phyloP scores from a whole-genome alignment of 495 filamentous ascomycete genomes.

The Mycothermus thermophilus region DNA sequence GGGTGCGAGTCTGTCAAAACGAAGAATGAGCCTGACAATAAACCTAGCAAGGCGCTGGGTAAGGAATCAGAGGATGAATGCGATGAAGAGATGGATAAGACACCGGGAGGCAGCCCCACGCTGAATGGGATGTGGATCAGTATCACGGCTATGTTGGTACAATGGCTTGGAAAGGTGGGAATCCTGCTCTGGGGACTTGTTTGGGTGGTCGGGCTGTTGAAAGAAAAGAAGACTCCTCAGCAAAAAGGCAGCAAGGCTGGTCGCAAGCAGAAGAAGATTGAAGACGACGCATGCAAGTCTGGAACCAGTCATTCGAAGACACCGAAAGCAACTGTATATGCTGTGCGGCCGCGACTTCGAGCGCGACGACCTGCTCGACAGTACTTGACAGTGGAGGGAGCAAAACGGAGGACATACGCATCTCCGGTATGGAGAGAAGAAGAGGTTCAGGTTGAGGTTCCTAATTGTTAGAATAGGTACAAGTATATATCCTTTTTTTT shows the following conservation, averaged over 20 bases:
- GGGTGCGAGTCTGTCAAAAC: too few relatives aligned
- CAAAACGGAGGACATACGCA: not conserved
- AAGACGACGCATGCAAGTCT: not conserved
- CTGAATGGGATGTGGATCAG: not conserved
- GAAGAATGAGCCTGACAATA: too few relatives aligned
- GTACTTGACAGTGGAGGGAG: not conserved
- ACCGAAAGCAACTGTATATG: not conserved
- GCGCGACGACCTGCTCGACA: not conserved
- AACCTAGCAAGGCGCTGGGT: too few relatives aligned
- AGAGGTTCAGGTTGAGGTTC: too few relatives aligned
- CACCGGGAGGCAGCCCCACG: too few relatives aligned
- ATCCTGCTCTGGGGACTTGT: slow-evolving; percentile 1
- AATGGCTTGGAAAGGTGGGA: not conserved
- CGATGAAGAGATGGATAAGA: too few relatives aligned
- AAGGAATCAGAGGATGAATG: too few relatives aligned
- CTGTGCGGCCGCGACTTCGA: not conserved
- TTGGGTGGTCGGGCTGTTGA: not conserved
- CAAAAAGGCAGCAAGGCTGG: not conserved
- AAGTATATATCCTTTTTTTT: too few relatives aligned
- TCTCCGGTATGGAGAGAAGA: too few relatives aligned
- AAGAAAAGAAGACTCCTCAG: not conserved
- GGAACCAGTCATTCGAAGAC: not conserved
- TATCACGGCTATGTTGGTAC: slow-evolving; percentile 1
- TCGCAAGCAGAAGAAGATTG: not conserved
- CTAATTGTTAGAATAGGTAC: too few relatives aligned